phyloP scores from a whole-genome alignment of 768 basidiomycete species.

The Xerocomus spinulosus region DNA sequence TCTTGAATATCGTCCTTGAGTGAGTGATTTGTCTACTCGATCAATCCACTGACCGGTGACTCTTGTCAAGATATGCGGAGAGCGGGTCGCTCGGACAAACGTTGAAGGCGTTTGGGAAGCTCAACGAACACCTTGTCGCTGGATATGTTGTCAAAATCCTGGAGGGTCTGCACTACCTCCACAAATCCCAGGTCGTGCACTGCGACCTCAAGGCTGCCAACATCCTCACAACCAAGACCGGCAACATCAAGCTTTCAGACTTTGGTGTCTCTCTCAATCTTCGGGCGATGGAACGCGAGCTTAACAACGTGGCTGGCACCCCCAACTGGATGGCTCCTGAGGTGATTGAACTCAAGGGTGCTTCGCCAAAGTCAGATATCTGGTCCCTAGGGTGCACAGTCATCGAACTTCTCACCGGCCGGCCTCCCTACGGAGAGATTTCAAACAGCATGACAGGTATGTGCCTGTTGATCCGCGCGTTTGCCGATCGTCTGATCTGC shows the following conservation, averaged over 20 bases:
- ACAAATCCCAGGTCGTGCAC: constrained; percentile 86
- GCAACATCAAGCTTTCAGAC: constrained; percentile 95
- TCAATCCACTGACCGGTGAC: constrained; percentile 11
- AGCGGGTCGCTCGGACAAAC: constrained; percentile 94
- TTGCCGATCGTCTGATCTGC: not conserved
- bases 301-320: constrained; percentile 86
- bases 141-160: constrained; percentile 95
- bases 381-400: constrained; percentile 96
- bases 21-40: constrained; percentile 36
- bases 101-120: constrained; percentile 87
- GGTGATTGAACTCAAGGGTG: constrained; percentile 92
- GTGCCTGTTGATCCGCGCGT: constrained; percentile 3
- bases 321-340: constrained; percentile 99
- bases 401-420: constrained; percentile 88
- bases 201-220: constrained; percentile 99
- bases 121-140: constrained; percentile 89
- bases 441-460: constrained; percentile 87
- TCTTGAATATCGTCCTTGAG: constrained; percentile 92
- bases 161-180: constrained; percentile 92
- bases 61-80: constrained; percentile 74
- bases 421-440: constrained; percentile 89
- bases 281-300: constrained; percentile 81
- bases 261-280: constrained; percentile 97
- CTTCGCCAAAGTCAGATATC: constrained; percentile 89
- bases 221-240: constrained; percentile 97